These are phyloP conservation scores for Aspergillus pseudotamarii DNA, from an alignment of 2,329 filamentous ascomycete genomes.

Conservation along the genomic window DNA sequence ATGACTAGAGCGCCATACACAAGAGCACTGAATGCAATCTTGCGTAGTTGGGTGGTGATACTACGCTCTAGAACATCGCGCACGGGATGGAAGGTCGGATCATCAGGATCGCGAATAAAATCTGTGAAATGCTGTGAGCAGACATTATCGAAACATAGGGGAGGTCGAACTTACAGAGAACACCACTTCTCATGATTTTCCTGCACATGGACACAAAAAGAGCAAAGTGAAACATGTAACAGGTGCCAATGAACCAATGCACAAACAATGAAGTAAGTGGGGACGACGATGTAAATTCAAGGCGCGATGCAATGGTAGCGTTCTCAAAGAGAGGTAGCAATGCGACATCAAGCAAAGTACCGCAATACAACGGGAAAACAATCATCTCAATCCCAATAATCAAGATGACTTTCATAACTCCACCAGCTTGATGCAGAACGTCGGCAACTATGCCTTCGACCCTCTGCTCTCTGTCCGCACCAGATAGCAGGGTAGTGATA, in stretches of 20 bases:
- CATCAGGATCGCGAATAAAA: constrained; percentile 97
- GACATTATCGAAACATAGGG: constrained; percentile 7
- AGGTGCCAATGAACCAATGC: constrained; percentile 98
- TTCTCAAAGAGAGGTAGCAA: constrained; percentile 85
- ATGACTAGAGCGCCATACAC: constrained; percentile 94
- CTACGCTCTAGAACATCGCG: constrained; percentile 94
- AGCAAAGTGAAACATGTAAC: constrained; percentile 99
- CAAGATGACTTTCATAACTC: constrained; percentile 94
- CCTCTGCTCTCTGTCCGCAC: constrained; percentile 55
- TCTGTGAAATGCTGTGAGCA: constrained; percentile 52
- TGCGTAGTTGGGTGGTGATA: constrained; percentile 87
- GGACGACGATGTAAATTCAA: constrained; percentile 75
- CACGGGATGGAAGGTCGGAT: constrained; percentile 96
- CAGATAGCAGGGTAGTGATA: constrained; percentile 69
- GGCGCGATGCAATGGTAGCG: constrained; percentile 73
- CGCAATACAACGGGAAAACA: constrained; percentile 93
- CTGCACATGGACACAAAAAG: constrained; percentile 98
- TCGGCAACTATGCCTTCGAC: constrained; percentile 77
- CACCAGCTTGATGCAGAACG: constrained; percentile 85
- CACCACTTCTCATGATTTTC: constrained; percentile 93
- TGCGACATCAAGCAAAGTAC: constrained; percentile 83
- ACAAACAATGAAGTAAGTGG: constrained; percentile 93
- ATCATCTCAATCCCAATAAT: constrained; percentile 99
- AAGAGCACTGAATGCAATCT: constrained; percentile 93
- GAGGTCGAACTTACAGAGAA: constrained; percentile 69